Conservation (phyloP, 768 basidiomycete species). For the Tylopilus balloui region DNA sequence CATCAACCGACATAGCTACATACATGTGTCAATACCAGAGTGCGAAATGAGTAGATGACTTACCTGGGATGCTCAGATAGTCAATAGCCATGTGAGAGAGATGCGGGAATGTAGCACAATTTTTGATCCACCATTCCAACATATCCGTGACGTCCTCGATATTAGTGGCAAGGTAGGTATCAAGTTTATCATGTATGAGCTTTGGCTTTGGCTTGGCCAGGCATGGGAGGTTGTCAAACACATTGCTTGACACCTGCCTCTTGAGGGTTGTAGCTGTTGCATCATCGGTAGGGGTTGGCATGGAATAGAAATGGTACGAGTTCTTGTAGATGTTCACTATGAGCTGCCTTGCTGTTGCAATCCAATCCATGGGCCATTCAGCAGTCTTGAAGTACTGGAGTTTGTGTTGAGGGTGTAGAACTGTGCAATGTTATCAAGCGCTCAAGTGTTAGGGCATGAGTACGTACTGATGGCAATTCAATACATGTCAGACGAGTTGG, state of each 20-base stretch:
- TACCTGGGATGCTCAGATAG: conserved; percentile 3
- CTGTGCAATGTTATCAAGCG: too few species aligned
- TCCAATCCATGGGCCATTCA: background rate
- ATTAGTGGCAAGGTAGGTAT: background rate
- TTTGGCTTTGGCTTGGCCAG: background rate
- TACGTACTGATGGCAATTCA: too few species aligned
- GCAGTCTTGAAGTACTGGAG: too few species aligned
- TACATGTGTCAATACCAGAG: background rate
- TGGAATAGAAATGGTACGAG: background rate
- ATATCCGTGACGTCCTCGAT: background rate
- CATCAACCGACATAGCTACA: conserved; percentile 32
- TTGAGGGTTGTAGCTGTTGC: too few species aligned
- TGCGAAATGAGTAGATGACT: background rate
- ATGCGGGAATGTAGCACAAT: background rate
- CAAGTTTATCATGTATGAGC: background rate
- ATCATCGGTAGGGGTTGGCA: too few species aligned
- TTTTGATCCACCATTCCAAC: background rate
- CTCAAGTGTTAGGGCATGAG: too few species aligned
- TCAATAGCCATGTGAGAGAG: conserved; percentile 5
- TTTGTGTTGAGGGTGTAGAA: too few species aligned
- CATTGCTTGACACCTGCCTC: background rate
- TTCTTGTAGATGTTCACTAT: background rate
- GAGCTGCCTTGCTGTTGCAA: background rate
- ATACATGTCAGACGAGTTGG: too few species aligned
- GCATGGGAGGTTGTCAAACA: background rate